Evolutionary conservation across 148 eudicot species (phyloP).

Genomic region (Vaccinium vitisidaea): DNA sequence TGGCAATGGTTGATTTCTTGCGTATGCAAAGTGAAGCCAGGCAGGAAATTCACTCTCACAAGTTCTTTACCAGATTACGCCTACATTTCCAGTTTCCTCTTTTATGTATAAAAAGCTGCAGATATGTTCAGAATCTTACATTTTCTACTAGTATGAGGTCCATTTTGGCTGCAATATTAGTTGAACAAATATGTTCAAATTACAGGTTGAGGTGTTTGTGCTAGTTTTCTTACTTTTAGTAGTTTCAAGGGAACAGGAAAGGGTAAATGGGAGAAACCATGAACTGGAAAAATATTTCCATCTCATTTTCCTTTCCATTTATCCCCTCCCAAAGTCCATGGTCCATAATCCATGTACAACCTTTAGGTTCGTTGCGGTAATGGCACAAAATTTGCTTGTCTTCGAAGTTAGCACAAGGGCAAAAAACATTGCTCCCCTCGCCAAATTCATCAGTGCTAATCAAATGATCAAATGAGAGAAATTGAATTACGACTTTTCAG

Average conservation of each 20-base stretch:
- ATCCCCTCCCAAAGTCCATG: no score
- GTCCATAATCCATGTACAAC: no score
- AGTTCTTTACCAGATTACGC: neutral
- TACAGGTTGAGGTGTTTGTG: neutral
- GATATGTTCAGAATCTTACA: neutral
- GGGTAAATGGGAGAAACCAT: neutral
- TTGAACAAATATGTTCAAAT: neutral
- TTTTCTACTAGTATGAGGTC: neutral
- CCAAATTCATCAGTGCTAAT: no score
- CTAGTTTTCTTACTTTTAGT: neutral
- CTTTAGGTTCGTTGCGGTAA: no score
- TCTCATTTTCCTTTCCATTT: no score
- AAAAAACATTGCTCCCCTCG: no score
- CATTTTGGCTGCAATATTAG: neutral
- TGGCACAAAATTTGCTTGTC: neutral
- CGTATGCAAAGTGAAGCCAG: neutral
- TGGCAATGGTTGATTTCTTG: slow-evolving; percentile 35
- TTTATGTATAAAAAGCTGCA: neutral
- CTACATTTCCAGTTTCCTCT: neutral
- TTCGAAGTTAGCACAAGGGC: no score
- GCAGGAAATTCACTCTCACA: neutral
- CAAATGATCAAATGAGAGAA: no score
- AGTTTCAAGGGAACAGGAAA: neutral
- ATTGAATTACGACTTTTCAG: no score
- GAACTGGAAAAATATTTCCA: neutral